phyloP scores from a whole-genome alignment of 169 alveolate genomes.

The Plasmodium malariae region DNA sequence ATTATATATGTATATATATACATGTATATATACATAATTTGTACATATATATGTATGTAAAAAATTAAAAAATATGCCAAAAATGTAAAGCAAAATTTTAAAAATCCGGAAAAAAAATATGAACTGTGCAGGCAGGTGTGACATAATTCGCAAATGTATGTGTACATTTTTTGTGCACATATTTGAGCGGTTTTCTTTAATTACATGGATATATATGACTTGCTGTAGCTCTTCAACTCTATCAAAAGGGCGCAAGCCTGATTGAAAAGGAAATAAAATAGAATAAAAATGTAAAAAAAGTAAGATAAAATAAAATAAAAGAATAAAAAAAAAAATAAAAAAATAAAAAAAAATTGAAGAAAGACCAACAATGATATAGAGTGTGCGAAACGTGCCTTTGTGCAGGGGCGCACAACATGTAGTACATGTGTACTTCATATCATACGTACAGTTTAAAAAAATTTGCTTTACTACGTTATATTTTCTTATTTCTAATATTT shows the following conservation, averaged over 20 bases:
- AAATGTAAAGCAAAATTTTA: background rate
- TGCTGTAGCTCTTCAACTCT: slow-evolving; percentile 61
- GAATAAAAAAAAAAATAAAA: background rate
- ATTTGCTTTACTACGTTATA: too few species aligned
- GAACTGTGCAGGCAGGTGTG: too few species aligned
- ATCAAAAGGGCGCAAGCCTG: slow-evolving; percentile 49
- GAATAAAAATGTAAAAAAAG: background rate
- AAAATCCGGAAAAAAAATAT: background rate
- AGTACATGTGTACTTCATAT: too few species aligned
- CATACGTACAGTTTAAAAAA: too few species aligned
- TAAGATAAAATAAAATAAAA: background rate
- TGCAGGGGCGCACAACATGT: too few species aligned
- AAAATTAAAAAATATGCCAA: background rate
- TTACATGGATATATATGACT: slow-evolving; percentile 51
- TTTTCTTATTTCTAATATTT: too few species aligned
- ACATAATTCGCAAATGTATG: too few species aligned
- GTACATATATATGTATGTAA: background rate
- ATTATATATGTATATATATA: background rate
- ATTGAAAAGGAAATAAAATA: background rate
- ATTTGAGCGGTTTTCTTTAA: too few species aligned
- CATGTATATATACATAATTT: background rate
- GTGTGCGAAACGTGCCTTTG: too few species aligned
- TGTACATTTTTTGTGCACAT: too few species aligned
- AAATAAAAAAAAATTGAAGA: background rate
- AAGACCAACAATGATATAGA: background rate